phyloP scores from a whole-genome alignment of 805 yeast species.

The Yarrowia hollandica region DNA sequence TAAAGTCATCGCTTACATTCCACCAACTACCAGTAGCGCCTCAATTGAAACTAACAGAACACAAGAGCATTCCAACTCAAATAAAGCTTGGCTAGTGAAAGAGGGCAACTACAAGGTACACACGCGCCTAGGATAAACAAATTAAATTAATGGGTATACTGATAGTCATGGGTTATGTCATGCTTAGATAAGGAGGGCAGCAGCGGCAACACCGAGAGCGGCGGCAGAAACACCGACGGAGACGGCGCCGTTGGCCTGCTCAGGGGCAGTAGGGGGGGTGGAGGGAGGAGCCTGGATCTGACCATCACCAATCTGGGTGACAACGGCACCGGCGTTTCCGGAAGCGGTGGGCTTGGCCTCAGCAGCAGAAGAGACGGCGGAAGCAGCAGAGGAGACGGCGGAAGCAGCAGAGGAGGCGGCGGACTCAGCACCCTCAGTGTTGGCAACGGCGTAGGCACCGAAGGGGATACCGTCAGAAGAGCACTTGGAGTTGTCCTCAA shows the following conservation, averaged over 20 bases:
- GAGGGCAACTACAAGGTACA: too few relatives aligned
- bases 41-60: too few relatives aligned
- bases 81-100: too few relatives aligned
- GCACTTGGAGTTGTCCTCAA: conserved; percentile 2
- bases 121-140: too few relatives aligned
- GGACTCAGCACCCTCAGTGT: neutral
- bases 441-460: conserved; percentile 14
- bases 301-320: conserved; percentile 17
- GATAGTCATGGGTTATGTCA: neutral
- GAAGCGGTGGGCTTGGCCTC: neutral
- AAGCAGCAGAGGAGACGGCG: neutral
- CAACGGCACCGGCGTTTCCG: neutral
- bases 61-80: too few relatives aligned
- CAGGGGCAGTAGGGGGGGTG: conserved; percentile 9
- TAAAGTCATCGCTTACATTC: too few relatives aligned
- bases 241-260: conserved; percentile 24
- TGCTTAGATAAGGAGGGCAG: conserved; percentile 14
- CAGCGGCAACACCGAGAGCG: conserved; percentile 21
- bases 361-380: neutral
- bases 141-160: conserved; percentile 3
- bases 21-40: too few relatives aligned
- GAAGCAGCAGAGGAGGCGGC: neutral
- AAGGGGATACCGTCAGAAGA: conserved; percentile 34
- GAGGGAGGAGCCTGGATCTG: conserved; percentile 26
- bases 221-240: conserved; percentile 20